Evolutionary conservation across 2,329 filamentous ascomycete species (phyloP).

Genomic region (Fusarium virguliforme): DNA sequence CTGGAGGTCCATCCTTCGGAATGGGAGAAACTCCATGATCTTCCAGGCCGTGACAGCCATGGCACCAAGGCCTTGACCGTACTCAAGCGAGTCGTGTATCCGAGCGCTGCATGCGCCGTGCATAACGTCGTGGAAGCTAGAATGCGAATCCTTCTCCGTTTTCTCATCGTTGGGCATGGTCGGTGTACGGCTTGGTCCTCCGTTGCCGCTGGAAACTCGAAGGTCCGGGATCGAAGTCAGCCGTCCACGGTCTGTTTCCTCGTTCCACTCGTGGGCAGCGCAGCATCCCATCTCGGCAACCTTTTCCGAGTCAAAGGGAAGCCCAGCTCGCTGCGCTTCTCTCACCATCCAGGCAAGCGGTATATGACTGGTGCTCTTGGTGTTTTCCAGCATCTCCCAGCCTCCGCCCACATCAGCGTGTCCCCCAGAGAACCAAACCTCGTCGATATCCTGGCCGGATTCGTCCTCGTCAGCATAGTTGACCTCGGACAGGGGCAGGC

Average conservation of each 20-base stretch:
- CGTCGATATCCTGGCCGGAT: conserved; percentile 79
- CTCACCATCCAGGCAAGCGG: conserved; percentile 80
- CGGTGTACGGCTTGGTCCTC: conserved; percentile 41
- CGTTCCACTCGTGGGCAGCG: conserved; percentile 24
- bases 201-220: conserved; percentile 46
- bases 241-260: conserved; percentile 21
- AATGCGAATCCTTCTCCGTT: conserved; percentile 41
- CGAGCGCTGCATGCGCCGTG: conserved; percentile 68
- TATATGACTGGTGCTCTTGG: conserved; percentile 77
- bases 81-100: conserved; percentile 81
- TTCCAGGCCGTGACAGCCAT: conserved; percentile 78
- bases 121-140: conserved; percentile 71
- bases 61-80: conserved; percentile 70
- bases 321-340: conserved; percentile 73
- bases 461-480: conserved; percentile 64
- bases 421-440: conserved; percentile 85
- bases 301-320: conserved; percentile 79
- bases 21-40: conserved; percentile 86
- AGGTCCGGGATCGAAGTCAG: conserved; percentile 53
- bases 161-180: conserved; percentile 46
- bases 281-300: conserved; percentile 76
- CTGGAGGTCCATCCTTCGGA: conserved; percentile 84
- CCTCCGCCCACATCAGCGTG: conserved; percentile 87
- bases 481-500: conserved; percentile 47
- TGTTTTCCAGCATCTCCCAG: conserved; percentile 72